Percentiles rank a stretch among this genome's conserved stretches.
phyloP scores from a whole-genome alignment of 257 asterid genomes.

The Thymus quinquecostatus region DNA sequence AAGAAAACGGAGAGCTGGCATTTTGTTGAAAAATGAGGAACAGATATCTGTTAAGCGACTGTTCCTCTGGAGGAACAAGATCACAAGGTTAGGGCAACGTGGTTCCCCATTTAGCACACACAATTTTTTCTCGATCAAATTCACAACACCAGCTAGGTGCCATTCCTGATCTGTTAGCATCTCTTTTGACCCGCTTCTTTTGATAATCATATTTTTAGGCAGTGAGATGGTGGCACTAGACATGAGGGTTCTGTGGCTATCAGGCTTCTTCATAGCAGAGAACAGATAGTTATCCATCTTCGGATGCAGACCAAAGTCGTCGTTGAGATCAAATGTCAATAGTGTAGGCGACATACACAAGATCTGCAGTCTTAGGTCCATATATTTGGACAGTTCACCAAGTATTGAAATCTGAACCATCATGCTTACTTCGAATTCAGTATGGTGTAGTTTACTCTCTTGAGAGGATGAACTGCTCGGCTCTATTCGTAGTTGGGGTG shows the following conservation, averaged over 20 bases:
- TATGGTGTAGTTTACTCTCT: not conserved
- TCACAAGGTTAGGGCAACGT: slow-evolving; percentile 24
- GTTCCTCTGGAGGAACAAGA: slow-evolving; percentile 40
- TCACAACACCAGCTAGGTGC: not conserved
- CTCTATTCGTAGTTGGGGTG: not conserved
- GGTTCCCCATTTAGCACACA: not conserved
- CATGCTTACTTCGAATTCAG: not conserved
- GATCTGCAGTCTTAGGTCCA: slow-evolving; percentile 1
- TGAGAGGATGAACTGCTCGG: not conserved
- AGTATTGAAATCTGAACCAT: not conserved
- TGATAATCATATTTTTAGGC: not conserved
- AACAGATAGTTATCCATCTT: slow-evolving; percentile 2
- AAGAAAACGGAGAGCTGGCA: slow-evolving; percentile 23
- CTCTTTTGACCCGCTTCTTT: slow-evolving; percentile 7
- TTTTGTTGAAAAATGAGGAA: slow-evolving; percentile 19
- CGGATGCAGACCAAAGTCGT: slow-evolving; percentile 1
- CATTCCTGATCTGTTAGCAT: slow-evolving; percentile 21
- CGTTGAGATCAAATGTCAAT: not conserved
- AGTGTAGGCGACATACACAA: not conserved
- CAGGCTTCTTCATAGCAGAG: not conserved
- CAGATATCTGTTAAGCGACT: slow-evolving; percentile 2
- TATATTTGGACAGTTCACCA: not conserved
- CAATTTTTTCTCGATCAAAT: slow-evolving; percentile 15
- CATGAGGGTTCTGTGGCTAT: not conserved
- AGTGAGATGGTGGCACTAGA: not conserved